Evolutionary conservation across 257 asterid species (phyloP), one percentile per base, ranked within the genome.

Genomic region (Przewalskia tangutica): DNA sequence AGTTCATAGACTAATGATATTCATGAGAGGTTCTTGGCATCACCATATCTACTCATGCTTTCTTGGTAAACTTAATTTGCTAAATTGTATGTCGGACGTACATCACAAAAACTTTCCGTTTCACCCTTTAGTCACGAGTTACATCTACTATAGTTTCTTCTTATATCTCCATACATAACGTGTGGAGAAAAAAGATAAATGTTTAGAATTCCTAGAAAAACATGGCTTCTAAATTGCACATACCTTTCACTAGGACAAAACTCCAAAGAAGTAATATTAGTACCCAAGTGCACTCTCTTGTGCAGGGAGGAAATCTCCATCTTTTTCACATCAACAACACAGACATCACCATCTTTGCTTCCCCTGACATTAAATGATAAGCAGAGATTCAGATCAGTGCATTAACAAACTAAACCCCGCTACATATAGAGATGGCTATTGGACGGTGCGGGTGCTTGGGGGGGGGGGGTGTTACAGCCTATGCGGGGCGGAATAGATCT

Each of bases 231-330:
- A 73, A 50, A 27, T 27, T 27, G 32, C 1, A 27, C 32, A 27
- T 89, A 96, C 99, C 99, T 93, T 88, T 94, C 95, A 76, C 94
- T 94, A 1, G 98, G 99, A 86, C 98, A 93, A 86, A 96, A 93
- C 83, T 91, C 98, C 90, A 94, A 81, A 13, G 99, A 88, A 50
- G 85, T 78, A 78, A 96, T 90, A 81, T 86, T 86, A 16, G 97
- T 90, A 85, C 98, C 98, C 88, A 87, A 83, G 88, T 96, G 99
- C 84, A 93, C 86, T 90, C 97, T 93, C 89, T 89, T 93, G 81
- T 95, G 90, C 97, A 84, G 81, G 86, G 95, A 97, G 81, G 91
- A 91, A 82, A 94, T 84, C 88, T 93, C 98, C 99, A 96, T 96
- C 68, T 84, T 91, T 85, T 91, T 91, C 82, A 96, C 91, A 84